Percentiles rank a stretch among this genome's conserved stretches.
These are phyloP conservation scores for Malus hybrid DNA, from an alignment of 331 rosid species.

Conservation along the genomic window DNA sequence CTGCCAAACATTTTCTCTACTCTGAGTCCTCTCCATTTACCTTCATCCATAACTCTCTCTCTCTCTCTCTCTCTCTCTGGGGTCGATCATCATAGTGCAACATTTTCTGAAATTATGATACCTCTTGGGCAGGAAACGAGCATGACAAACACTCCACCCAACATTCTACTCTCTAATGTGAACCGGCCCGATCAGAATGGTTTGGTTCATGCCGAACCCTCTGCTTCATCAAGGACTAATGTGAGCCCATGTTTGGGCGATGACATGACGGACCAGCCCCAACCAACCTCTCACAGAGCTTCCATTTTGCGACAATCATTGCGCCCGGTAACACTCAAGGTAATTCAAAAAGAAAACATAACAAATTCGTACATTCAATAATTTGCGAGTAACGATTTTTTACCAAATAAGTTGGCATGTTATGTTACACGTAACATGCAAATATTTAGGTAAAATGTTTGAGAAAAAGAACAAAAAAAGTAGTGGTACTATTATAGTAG, in stretches of 20 bases:
- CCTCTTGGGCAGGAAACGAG: constrained; percentile 78
- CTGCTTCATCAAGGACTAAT: neutral
- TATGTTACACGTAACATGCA: neutral
- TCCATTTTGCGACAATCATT: constrained; percentile 50
- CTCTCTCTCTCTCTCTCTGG: neutral
- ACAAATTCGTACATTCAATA: no score
- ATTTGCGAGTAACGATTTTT: neutral
- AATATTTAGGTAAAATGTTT: neutral
- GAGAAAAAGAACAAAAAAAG: neutral
- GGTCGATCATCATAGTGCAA: neutral
- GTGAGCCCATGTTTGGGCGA: constrained; percentile 24
- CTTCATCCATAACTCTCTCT: neutral
- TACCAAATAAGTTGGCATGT: neutral
- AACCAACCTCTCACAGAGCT: neutral
- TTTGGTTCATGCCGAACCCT: constrained; percentile 36
- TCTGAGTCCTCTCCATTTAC: neutral
- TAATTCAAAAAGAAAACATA: neutral
- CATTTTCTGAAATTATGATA: constrained; percentile 38
- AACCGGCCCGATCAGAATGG: constrained; percentile 38
- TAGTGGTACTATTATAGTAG: neutral
- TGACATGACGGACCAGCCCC: constrained; percentile 17
- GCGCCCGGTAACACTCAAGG: constrained; percentile 65
- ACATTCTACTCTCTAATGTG: constrained; percentile 16
- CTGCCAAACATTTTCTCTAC: neutral
- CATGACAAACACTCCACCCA: constrained; percentile 1